These are phyloP conservation scores for Neurospora sp. DNA, from an alignment of 2,329 filamentous ascomycete genomes.

Conservation along the genomic window DNA sequence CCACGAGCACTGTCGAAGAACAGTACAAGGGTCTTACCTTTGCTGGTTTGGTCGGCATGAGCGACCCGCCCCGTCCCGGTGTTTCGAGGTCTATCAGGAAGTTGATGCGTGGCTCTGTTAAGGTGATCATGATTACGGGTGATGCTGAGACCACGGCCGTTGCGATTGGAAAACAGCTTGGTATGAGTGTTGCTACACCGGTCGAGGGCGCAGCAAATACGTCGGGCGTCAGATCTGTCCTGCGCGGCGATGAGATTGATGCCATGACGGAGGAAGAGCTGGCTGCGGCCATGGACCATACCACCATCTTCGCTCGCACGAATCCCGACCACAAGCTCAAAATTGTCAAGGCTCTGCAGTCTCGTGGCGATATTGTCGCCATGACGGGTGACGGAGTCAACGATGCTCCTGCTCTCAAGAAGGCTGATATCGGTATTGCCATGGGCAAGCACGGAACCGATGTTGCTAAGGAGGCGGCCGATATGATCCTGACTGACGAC, in stretches of 20 bases:
- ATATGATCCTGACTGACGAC: constrained; percentile 86
- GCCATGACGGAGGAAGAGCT: constrained; percentile 80
- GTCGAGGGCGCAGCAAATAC: constrained; percentile 43
- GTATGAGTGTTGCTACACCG: constrained; percentile 65
- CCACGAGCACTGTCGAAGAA: constrained; percentile 53
- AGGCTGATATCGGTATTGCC: constrained; percentile 93
- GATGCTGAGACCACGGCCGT: constrained; percentile 92
- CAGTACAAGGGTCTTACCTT: constrained; percentile 78
- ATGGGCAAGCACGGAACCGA: constrained; percentile 95
- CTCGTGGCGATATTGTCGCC: constrained; percentile 89
- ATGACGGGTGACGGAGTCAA: constrained; percentile 99
- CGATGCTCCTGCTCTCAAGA: constrained; percentile 91
- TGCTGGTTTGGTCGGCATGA: constrained; percentile 92
- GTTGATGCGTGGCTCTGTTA: constrained; percentile 87
- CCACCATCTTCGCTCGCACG: constrained; percentile 90
- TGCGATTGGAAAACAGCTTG: constrained; percentile 88
- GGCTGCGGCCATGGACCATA: constrained; percentile 72
- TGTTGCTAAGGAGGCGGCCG: constrained; percentile 91
- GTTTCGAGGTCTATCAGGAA: constrained; percentile 82
- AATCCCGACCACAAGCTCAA: constrained; percentile 98
- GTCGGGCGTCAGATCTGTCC: constrained; percentile 57
- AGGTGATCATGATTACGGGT: constrained; percentile 98
- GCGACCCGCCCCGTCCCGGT: constrained; percentile 83
- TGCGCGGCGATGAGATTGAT: constrained; percentile 88
- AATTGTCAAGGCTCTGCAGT: constrained; percentile 84